Conservation (phyloP, 306 rosid species). For the Astragalus glycyphyllos region DNA sequence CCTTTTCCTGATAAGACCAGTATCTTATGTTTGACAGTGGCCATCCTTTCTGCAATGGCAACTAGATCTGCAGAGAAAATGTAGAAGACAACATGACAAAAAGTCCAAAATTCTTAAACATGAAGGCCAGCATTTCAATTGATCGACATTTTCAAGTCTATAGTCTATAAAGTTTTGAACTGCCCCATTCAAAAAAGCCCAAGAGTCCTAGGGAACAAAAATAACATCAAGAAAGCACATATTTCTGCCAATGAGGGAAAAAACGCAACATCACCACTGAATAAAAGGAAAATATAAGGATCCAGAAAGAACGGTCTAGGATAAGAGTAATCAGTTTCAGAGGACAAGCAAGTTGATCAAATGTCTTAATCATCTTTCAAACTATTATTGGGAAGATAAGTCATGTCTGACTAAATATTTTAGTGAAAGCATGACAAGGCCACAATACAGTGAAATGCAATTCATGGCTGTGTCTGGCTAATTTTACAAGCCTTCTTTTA, state of each 20-base stretch:
- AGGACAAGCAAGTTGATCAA: not conserved
- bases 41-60: slow-evolving; percentile 88
- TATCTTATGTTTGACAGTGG: slow-evolving; percentile 93
- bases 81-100: slow-evolving; percentile 25
- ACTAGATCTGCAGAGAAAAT: slow-evolving; percentile 67
- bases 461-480: too few relatives aligned
- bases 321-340: not conserved
- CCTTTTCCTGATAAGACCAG: slow-evolving; percentile 92
- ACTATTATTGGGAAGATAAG: not conserved
- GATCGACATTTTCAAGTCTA: too few relatives aligned
- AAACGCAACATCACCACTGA: slow-evolving; percentile 9
- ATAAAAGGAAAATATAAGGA: slow-evolving; percentile 24
- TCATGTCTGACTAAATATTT: not conserved
- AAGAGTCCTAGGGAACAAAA: not conserved
- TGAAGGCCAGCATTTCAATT: too few relatives aligned
- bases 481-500: too few relatives aligned
- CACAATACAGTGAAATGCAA: too few relatives aligned
- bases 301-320: too few relatives aligned
- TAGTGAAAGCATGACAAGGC: not conserved
- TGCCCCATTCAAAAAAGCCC: too few relatives aligned
- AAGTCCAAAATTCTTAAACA: not conserved
- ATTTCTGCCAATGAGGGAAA: not conserved
- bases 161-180: too few relatives aligned
- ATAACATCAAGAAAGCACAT: not conserved
- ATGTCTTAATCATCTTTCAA: not conserved